phyloP scores from a whole-genome alignment of 495 filamentous ascomycete species.

The Annulohypoxylon stygium region DNA sequence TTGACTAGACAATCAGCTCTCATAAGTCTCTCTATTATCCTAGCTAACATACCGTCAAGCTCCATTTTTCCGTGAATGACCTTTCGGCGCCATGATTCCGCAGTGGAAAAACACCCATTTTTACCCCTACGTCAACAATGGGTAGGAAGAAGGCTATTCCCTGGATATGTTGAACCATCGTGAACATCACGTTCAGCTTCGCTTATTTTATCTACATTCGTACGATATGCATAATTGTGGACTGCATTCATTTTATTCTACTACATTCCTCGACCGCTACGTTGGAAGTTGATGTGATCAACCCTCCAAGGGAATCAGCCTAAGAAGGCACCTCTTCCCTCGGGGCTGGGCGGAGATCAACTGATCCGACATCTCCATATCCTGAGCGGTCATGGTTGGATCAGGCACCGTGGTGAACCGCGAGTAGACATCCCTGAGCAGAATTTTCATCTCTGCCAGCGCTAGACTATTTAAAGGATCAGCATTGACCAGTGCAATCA shows the following conservation, averaged over 20 bases:
- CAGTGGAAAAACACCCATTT: background rate
- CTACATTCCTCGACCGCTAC: background rate
- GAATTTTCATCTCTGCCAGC: constrained; percentile 74
- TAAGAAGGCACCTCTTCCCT: constrained; percentile 67
- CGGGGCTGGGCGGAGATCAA: constrained; percentile 70
- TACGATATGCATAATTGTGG: background rate
- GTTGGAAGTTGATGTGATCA: background rate
- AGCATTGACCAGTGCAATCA: background rate
- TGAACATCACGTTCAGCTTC: background rate
- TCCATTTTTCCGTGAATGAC: background rate
- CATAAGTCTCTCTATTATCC: background rate
- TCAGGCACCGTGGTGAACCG: constrained; percentile 67
- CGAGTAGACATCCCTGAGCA: constrained; percentile 70
- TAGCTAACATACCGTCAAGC: background rate
- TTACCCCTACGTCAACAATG: background rate
- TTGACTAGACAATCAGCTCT: background rate
- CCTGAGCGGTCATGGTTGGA: constrained; percentile 62
- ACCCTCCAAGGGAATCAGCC: constrained; percentile 48
- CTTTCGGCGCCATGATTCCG: background rate
- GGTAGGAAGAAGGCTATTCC: background rate
- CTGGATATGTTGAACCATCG: background rate
- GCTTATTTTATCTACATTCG: background rate
- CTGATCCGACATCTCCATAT: constrained; percentile 71
- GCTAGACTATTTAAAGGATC: constrained; percentile 63
- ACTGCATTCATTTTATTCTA: constrained; percentile 3